Percentiles rank a stretch among this genome's conserved stretches.
phyloP scores from a whole-genome alignment of 2,329 filamentous ascomycete genomes.

The Bertia moriformis region DNA sequence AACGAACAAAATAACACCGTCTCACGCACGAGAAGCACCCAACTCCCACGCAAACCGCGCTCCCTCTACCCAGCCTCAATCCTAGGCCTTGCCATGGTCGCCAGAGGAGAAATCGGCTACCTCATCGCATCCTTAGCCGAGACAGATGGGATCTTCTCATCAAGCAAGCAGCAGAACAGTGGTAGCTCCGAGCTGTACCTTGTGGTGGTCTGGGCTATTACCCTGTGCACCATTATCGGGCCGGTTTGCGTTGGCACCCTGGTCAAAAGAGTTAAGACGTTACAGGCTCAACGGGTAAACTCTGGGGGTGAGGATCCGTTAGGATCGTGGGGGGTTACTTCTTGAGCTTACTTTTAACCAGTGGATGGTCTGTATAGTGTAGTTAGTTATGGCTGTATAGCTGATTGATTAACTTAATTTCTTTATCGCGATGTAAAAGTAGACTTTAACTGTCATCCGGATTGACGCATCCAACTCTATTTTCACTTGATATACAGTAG shows the following conservation, averaged over 20 bases:
- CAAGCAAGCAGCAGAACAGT: too few relatives aligned
- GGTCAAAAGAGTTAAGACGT: constrained; percentile 22
- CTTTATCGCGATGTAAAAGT: too few relatives aligned
- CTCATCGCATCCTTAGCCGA: constrained; percentile 58
- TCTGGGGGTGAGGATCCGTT: neutral
- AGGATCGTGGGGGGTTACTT: neutral
- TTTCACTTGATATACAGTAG: too few relatives aligned
- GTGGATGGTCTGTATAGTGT: too few relatives aligned
- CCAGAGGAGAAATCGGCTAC: constrained; percentile 69
- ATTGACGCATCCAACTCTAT: too few relatives aligned
- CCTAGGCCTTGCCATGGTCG: constrained; percentile 54
- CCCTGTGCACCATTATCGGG: constrained; percentile 36
- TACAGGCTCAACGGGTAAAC: constrained; percentile 9
- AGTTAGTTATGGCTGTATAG: too few relatives aligned
- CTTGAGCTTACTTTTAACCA: too few relatives aligned
- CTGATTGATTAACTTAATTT: too few relatives aligned
- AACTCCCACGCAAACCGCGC: constrained; percentile 31
- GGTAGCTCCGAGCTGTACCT: constrained; percentile 27
- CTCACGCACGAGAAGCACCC: too few relatives aligned
- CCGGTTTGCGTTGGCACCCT: constrained; percentile 31
- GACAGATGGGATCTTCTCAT: constrained; percentile 28
- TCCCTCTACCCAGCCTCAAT: constrained; percentile 57
- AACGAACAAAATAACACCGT: too few relatives aligned
- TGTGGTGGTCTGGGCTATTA: constrained; percentile 38
- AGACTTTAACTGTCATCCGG: too few relatives aligned